A percentile compares a stretch with the other conserved stretches of the same genome.
Conservation (phyloP, 805 yeast species). For the Blastobotrys muscicola region DNA sequence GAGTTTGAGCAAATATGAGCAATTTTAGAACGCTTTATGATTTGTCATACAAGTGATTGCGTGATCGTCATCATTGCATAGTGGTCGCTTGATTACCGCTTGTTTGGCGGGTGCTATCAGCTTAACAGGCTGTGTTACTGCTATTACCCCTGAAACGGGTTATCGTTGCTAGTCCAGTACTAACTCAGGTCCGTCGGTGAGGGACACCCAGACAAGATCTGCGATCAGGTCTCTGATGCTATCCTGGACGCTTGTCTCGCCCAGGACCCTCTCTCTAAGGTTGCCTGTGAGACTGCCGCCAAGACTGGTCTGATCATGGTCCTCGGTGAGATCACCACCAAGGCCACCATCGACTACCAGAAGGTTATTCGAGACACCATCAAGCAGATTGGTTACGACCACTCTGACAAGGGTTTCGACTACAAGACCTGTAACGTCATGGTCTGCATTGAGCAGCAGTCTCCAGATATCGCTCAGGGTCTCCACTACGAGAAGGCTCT, state of each 20-base stretch:
- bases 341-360: conserved; percentile 91
- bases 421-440: conserved; percentile 98
- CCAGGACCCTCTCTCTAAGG: conserved; percentile 94
- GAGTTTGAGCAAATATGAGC: background rate
- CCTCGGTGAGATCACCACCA: conserved; percentile 98
- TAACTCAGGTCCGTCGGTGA: conserved; percentile 44
- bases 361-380: conserved; percentile 96
- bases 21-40: background rate
- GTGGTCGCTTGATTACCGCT: no score
- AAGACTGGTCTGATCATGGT: conserved; percentile 99
- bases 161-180: no score
- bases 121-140: no score
- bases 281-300: conserved; percentile 98
- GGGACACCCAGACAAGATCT: conserved; percentile 50
- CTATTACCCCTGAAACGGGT: no score
- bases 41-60: no score
- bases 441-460: conserved; percentile 98
- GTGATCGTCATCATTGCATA: no score
- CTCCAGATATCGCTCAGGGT: conserved; percentile 99
- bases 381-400: conserved; percentile 96
- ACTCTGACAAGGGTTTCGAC: conserved; percentile 93
- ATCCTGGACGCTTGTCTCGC: conserved; percentile 94
- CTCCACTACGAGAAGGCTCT: conserved; percentile 89
- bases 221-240: conserved; percentile 99
- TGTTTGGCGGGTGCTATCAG: background rate